phyloP scores from a whole-genome alignment of 2,329 filamentous ascomycete genomes.

The Seiridium unicorne region DNA sequence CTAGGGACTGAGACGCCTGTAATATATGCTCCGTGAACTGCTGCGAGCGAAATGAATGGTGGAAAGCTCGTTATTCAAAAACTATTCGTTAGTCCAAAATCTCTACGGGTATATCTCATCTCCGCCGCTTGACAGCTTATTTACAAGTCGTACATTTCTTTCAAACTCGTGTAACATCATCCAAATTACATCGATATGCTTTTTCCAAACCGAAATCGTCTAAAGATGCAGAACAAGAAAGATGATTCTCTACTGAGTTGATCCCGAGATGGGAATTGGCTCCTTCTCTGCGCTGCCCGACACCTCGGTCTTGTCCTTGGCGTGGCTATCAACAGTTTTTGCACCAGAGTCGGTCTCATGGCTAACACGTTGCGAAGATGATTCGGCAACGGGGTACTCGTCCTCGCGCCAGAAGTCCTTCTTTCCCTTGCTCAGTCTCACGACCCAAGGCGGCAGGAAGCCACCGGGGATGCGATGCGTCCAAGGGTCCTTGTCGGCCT shows the following conservation, averaged over 20 bases:
- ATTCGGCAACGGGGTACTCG: constrained; percentile 19
- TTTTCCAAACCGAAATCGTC: too few species aligned
- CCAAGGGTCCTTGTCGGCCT: constrained; percentile 77
- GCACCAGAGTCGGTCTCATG: not conserved
- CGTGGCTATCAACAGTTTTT: not conserved
- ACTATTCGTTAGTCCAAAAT: not conserved
- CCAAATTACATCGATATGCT: not conserved
- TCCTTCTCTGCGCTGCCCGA: not conserved
- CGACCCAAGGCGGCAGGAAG: constrained; percentile 71
- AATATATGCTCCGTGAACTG: not conserved
- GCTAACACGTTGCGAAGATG: constrained; percentile 11
- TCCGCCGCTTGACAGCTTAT: not conserved
- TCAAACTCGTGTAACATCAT: not conserved
- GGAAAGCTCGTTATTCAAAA: not conserved
- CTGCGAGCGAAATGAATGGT: not conserved
- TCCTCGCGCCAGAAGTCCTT: constrained; percentile 68
- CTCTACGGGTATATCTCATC: not conserved
- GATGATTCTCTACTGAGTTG: not conserved
- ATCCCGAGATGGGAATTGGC: not conserved
- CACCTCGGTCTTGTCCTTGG: not conserved
- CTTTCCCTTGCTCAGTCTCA: constrained; percentile 63
- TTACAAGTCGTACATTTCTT: not conserved
- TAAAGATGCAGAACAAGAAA: too few species aligned
- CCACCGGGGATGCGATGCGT: constrained; percentile 75
- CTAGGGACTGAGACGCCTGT: not conserved